Conservation (phyloP, 108 stramenopile genomes). For the Asterionellopsis glacialis region DNA sequence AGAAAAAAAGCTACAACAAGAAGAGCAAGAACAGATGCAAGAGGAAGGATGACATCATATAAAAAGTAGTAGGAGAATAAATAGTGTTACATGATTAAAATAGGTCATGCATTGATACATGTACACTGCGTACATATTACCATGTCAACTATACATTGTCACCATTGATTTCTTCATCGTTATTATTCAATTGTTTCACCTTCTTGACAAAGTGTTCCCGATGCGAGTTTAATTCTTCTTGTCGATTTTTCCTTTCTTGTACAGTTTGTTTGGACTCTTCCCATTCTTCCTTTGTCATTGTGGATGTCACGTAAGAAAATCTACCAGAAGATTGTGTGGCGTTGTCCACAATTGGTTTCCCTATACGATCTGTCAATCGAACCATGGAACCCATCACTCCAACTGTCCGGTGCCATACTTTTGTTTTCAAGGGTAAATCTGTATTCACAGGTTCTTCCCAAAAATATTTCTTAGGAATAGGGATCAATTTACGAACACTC, state of each 20-base stretch:
- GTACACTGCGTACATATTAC: too few species aligned
- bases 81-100: too few species aligned
- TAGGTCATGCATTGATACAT: too few species aligned
- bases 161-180: too few species aligned
- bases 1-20: too few species aligned
- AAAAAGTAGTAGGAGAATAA: too few species aligned
- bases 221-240: not conserved
- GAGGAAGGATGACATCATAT: too few species aligned
- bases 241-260: slow-evolving; percentile 3
- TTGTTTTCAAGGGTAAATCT: slow-evolving; percentile 28
- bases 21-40: too few species aligned
- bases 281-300: slow-evolving; percentile 50
- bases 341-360: slow-evolving; percentile 32
- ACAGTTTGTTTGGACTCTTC: slow-evolving; percentile 12
- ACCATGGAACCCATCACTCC: slow-evolving; percentile 21
- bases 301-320: slow-evolving; percentile 46
- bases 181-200: too few species aligned
- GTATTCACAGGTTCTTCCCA: slow-evolving; percentile 36
- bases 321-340: slow-evolving; percentile 34
- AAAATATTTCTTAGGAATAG: slow-evolving; percentile 54
- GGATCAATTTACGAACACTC: slow-evolving; percentile 40
- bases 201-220: too few species aligned
- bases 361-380: slow-evolving; percentile 29
- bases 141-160: too few species aligned
- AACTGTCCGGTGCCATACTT: slow-evolving; percentile 47